Evolutionary conservation across 2,329 filamentous ascomycete genomes (phyloP), one percentile per base, ranked within the genome.

Genomic region (Knufia petricola): DNA sequence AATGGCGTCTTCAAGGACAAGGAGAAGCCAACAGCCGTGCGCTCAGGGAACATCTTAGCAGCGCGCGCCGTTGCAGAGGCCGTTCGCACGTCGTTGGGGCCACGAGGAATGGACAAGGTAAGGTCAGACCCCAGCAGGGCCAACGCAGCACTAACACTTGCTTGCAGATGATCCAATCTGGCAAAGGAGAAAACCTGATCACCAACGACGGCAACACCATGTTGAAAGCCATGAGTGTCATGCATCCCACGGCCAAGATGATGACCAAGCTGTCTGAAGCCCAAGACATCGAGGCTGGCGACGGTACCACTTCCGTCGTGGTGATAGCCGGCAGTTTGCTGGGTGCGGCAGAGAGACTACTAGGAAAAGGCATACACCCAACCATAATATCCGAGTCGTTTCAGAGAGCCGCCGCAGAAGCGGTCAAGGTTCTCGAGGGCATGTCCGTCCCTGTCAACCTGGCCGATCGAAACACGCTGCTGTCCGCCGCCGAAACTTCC

Each of bases 181-280:
- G 88, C 66, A 95, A 87, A 73, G 92, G 90, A 71, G 87, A 94
- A 69, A 95, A 89, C 50, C 92, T 96, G 68, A 98, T 98, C 72
- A 98, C 92, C 64, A 98, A 98, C 75, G 92, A 98, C 71, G 92
- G 92, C 67, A 94, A 94, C 74, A 98, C 92, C 50, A 98, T 98
- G 90, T 74, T 98, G 64, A 94, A 86, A 73, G 90, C 90, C 75
- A 96, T 98, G 92, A 85, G 87, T 57, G 92, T 98, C 58, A 88
- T 98, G 84, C 92, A 98, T 66, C 92, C 92, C n/a, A 94, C 94
- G 42, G 92, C 92, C 45, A 95, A 95, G 74, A 98, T 98, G 92
- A 77, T 98, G 59, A 92, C 98, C 63, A 89, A 98, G 68, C 79
- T 98, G 54, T 94, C 90, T 61, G 87, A 92, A 58, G 92, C 92